Percentiles rank a stretch among this genome's conserved stretches.
These are phyloP conservation scores for Citrus sinensis DNA, from an alignment of 345 rosid species.

Conservation along the genomic window DVS_A1.0 CM039168.1:29939501-29940000, in stretches of 20 bases:
- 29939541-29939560: not conserved
- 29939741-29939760: constrained; percentile 43
- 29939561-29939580: constrained; percentile 41
- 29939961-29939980: constrained; percentile 27
- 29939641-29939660: constrained; percentile 29
- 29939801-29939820: constrained; percentile 43
- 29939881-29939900: constrained; percentile 42
- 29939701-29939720: not conserved
- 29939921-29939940: constrained; percentile 34
- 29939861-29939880: constrained; percentile 40
- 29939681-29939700: not conserved
- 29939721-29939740: constrained; percentile 31
- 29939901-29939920: constrained; percentile 44
- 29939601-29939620: constrained; percentile 36
- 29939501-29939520: not conserved
- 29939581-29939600: constrained; percentile 47
- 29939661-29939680: not conserved
- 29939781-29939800: constrained; percentile 39
- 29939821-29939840: constrained; percentile 37
- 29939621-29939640: constrained; percentile 42
- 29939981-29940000: constrained; percentile 28
- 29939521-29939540: not conserved
- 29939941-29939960: constrained; percentile 39
- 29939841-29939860: constrained; percentile 40
- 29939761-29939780: constrained; percentile 35